Evolutionary conservation across 768 basidiomycete genomes (phyloP).

Genomic region (Phylloporus scabripes): DNA sequence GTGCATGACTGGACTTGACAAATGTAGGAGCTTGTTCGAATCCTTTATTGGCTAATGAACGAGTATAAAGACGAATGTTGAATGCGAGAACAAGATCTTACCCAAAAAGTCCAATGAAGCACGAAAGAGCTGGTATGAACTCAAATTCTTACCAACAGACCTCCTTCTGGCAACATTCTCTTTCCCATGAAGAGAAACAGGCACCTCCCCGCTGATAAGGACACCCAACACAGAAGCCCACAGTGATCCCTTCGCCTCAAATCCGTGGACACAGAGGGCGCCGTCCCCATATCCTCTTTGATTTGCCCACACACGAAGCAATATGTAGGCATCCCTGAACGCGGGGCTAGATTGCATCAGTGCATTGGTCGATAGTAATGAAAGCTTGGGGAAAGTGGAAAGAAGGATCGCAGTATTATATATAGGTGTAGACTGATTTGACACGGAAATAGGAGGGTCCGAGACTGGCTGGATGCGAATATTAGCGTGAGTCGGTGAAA

Average conservation of each 20-base stretch:
- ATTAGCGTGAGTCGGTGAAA: conserved; percentile 75
- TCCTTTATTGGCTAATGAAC: conserved; percentile 58
- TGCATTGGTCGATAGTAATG: conserved; percentile 42
- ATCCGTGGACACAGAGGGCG: conserved; percentile 58
- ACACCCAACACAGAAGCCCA: conserved; percentile 63
- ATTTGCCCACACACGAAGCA: conserved; percentile 87
- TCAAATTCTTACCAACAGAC: conserved; percentile 73
- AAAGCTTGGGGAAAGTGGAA: conserved; percentile 32
- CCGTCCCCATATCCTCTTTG: conserved; percentile 75
- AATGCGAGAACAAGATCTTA: conserved; percentile 31
- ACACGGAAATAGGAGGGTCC: conserved; percentile 2
- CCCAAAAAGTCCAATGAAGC: conserved; percentile 81
- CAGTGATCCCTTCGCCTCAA: conserved; percentile 60
- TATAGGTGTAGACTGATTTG: conserved; percentile 55
- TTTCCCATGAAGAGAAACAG: conserved; percentile 19
- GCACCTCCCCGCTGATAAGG: conserved; percentile 65
- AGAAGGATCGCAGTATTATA: conserved; percentile 75
- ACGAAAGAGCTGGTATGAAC: conserved; percentile 86
- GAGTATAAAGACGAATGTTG: conserved; percentile 8
- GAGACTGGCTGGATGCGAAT: conserved; percentile 37
- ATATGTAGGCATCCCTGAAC: conserved; percentile 67
- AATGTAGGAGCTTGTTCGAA: conserved; percentile 54
- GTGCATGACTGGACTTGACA: conserved; percentile 50
- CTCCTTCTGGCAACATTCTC: conserved; percentile 37
- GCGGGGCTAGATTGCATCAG: conserved; percentile 48